Evolutionary conservation across 2,329 filamentous ascomycete species (phyloP).

Genomic region (Chalaropsis thielavioides): DNA sequence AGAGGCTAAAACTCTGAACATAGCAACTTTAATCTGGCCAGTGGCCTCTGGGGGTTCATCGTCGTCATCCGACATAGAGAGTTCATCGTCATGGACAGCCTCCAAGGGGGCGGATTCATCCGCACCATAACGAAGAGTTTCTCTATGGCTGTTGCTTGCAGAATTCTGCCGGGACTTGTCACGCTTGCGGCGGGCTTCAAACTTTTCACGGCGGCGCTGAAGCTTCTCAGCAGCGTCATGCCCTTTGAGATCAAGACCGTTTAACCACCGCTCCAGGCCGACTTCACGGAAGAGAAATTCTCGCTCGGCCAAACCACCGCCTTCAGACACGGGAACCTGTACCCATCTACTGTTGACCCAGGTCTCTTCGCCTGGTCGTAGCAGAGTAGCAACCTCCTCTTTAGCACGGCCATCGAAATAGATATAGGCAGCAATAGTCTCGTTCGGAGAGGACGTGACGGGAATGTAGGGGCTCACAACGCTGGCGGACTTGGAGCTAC

Average conservation of each 20-base stretch:
- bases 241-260: constrained; percentile 86
- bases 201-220: constrained; percentile 75
- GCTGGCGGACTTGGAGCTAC: constrained; percentile 35
- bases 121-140: constrained; percentile 66
- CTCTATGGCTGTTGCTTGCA: constrained; percentile 23
- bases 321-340: constrained; percentile 77
- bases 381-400: constrained; percentile 88
- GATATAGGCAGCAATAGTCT: constrained; percentile 96
- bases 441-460: constrained; percentile 82
- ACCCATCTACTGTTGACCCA: constrained; percentile 99
- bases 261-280: constrained; percentile 88
- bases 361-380: constrained; percentile 87
- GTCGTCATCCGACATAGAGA: constrained; percentile 65
- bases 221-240: constrained; percentile 81
- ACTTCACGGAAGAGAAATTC: constrained; percentile 97
- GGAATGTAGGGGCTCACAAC: constrained; percentile 76
- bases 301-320: constrained; percentile 84
- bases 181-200: constrained; percentile 51
- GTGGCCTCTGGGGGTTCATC: constrained; percentile 88
- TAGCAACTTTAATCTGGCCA: constrained; percentile 93
- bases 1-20: constrained; percentile 88
- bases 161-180: constrained; percentile 28
- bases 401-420: constrained; percentile 94
- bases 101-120: constrained; percentile 64
- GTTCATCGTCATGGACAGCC: constrained; percentile 51